Percentiles rank a stretch among this genome's conserved stretches.
phyloP scores from a whole-genome alignment of 352 stramenopile genomes.

The Pythium vanterpoolii region DNA sequence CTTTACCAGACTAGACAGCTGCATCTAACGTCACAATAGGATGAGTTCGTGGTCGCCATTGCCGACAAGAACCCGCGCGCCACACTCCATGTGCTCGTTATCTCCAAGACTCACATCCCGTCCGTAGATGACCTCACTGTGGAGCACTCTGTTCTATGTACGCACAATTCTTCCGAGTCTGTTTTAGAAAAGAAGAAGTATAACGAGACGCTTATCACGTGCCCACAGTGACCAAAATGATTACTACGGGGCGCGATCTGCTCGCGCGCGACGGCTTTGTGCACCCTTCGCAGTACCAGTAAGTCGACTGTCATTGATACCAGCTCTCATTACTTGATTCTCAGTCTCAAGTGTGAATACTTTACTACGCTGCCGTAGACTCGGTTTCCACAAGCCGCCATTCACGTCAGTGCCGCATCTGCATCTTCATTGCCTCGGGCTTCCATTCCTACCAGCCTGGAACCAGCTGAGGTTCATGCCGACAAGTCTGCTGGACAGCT shows the following conservation, averaged over 20 bases:
- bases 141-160: constrained; percentile 42
- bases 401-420: constrained; percentile 74
- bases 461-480: constrained; percentile 60
- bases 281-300: constrained; percentile 17
- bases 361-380: constrained; percentile 35
- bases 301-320: not conserved
- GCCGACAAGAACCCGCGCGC: constrained; percentile 56
- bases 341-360: not conserved
- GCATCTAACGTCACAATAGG: constrained; percentile 26
- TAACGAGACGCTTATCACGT: not conserved
- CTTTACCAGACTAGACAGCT: not conserved
- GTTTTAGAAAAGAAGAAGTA: not conserved
- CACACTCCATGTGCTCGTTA: constrained; percentile 54
- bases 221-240: constrained; percentile 50
- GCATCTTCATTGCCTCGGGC: constrained; percentile 67
- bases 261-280: constrained; percentile 42
- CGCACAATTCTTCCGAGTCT: constrained; percentile 1
- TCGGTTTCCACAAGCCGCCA: constrained; percentile 68
- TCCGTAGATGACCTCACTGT: constrained; percentile 44
- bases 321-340: not conserved
- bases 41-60: constrained; percentile 58
- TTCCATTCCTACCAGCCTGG: constrained; percentile 59
- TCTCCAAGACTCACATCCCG: constrained; percentile 57
- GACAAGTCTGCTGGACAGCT: constrained; percentile 44
- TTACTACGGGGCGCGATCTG: constrained; percentile 46